Evolutionary conservation across 2,329 filamentous ascomycete genomes (phyloP).

Genomic region (Aspergillus sp.): DNA sequence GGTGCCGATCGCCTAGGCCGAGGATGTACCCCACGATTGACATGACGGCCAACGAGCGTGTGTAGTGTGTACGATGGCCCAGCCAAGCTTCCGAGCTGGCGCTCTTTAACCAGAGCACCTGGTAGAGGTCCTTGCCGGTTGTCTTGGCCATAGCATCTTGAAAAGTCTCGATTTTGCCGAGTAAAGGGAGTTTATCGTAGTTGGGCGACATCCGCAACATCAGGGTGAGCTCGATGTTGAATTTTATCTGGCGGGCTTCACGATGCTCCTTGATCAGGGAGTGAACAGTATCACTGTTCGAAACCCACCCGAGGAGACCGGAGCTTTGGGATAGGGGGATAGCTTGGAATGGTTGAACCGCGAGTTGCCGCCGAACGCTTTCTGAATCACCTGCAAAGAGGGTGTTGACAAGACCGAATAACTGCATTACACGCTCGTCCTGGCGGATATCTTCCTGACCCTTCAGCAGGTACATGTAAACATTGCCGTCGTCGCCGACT

Average conservation of each 20-base stretch:
- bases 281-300: conserved; percentile 95
- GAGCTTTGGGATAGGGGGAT: conserved; percentile 96
- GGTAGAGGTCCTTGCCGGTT: conserved; percentile 96
- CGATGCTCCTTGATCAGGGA: conserved; percentile 96
- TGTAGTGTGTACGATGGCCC: conserved; percentile 95
- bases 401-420: conserved; percentile 97
- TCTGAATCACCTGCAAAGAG: conserved; percentile 90
- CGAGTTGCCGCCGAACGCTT: conserved; percentile 94
- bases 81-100: conserved; percentile 98
- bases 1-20: conserved; percentile 92
- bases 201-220: conserved; percentile 99
- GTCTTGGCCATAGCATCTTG: conserved; percentile 99
- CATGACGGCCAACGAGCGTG: conserved; percentile 97
- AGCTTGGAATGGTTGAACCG: conserved; percentile 90
- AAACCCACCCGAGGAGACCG: conserved; percentile 94
- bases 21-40: conserved; percentile 99
- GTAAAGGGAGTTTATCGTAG: conserved; percentile 95
- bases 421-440: conserved; percentile 98
- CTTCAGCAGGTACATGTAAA: conserved; percentile 89
- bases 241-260: conserved; percentile 91
- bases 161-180: conserved; percentile 99
- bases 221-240: conserved; percentile 98
- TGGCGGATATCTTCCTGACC: conserved; percentile 99
- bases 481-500: conserved; percentile 81
- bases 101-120: conserved; percentile 97